Evolutionary conservation across 1,284 basidiomycete species (phyloP), one percentile per base, ranked within the genome.

Genomic region (Fereydounia khargensis): DNA sequence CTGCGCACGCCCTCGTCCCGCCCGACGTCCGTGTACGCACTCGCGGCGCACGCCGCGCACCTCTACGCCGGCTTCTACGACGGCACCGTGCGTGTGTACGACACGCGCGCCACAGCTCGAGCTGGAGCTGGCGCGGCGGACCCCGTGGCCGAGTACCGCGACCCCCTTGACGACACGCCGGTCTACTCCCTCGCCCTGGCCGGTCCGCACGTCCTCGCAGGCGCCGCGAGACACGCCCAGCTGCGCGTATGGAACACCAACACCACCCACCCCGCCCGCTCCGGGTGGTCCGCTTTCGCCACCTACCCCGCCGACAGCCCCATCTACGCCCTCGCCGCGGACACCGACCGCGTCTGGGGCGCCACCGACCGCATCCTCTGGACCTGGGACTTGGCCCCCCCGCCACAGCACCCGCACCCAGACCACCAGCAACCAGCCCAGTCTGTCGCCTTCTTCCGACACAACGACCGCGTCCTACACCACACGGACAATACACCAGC

Each of bases 31-130:
- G 60, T 55, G 8, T 63, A 55, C 27, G 56, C 60, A 1, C 42
- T 59, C 32, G 44, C 47, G 4, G 46, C 39, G 0, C 25, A n/a
- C 54, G 8, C 51, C 52, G 0, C 3, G n/a, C 0, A 11, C 22
- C 50, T 65, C n/a, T 65, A 61, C 25, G 58, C 44, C 2, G 62
- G 62, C 3, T 61, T 47, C 22, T 65, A 54, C 18, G 58, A 62
- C 16, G 62, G 62, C 5, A 27, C 45, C 1, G 53, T 65, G 5
- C 25, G 62, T 8, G 50, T 65, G 13, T 65, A 61, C 34, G 62
- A 65, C 14, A 47, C 44, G n/a, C 49, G 58, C n/a, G n/a, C n/a
- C n/a, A 1, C 31, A 42, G 14, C 4, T 55, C 10, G 7, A 32
- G 6, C 22, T 13, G 33, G 16, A 13, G 6, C 6, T 16, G 25